Base-by-base conservation (phyloP, 1,284 basidiomycete species). In the Pterula multifida region DNA sequence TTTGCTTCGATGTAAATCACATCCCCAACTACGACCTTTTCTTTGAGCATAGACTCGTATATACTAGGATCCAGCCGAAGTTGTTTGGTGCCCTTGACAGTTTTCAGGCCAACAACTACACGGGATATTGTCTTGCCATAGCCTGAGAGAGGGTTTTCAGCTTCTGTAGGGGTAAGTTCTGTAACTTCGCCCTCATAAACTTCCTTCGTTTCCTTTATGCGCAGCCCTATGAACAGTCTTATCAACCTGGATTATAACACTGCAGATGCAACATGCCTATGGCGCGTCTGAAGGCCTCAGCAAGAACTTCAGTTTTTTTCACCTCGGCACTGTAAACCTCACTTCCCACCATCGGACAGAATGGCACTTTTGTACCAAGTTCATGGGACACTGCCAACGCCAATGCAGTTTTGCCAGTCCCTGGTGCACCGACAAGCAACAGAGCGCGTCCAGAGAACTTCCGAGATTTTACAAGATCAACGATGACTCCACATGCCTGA, bases 121-220 rank as follows among this genome's bases (percentile, higher is more conserved):
- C 97, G 93, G 24, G 91, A 92, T 52, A 98, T 92, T 1, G 95
- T 98, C 72, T 98, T 98, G 58, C 95, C 96, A 66, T 98, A 98
- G 44, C 95, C 95, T 52, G 89, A 90, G 45, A 96, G 73, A 32
- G 93, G 93, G 67, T 96, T 97, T 66, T 96, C 93, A 9, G 91
- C 79, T 68, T 96, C 96, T 26, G 90, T 85, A 0, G 95, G 95
- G 2, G 95, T 97, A 54, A 98, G 70, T 63, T 98, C 95, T 4
- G 94, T 98, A 26, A 98, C 89, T 68, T 98, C 96, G 53, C 95
- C 95, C 66, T 98, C 95, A 67, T 95, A 98, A 6, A 98, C 93
- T 63, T 97, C 93, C 65, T 98, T 98, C 2, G 93, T 97, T 68
- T 98, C 95, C 67, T 97, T 97, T 73, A 96, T 93, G 61, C 92